phyloP scores from a whole-genome alignment of 345 rosid species.

The Bruguiera gymnorhiza region DNA sequence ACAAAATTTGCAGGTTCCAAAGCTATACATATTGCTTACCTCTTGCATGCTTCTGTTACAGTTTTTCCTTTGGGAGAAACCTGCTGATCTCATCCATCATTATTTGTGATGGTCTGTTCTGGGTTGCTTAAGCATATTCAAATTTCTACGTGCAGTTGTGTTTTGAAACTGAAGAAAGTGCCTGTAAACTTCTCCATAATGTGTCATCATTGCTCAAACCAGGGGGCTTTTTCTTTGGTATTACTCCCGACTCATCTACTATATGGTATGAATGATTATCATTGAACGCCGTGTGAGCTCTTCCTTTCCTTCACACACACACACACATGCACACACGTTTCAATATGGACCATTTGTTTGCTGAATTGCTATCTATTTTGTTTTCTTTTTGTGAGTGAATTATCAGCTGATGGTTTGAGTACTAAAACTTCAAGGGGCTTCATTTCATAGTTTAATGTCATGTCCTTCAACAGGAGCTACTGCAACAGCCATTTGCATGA shows the following conservation, averaged over 20 bases:
- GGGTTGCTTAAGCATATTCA: neutral
- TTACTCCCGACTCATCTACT: constrained; percentile 96
- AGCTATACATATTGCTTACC: neutral
- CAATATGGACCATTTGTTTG: too few species aligned
- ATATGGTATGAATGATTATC: constrained; percentile 72
- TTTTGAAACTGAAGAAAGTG: constrained; percentile 91
- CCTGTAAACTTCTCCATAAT: constrained; percentile 73
- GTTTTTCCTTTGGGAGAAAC: neutral
- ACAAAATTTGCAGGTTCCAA: constrained; percentile 81
- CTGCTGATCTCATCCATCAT: neutral
- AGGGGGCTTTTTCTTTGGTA: constrained; percentile 94
- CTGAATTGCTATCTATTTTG: too few species aligned
- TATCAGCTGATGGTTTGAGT: neutral
- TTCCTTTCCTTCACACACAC: neutral
- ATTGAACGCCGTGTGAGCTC: neutral
- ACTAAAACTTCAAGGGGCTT: neutral
- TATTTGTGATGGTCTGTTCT: neutral
- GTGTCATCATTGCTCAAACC: constrained; percentile 85
- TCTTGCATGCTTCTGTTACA: constrained; percentile 1
- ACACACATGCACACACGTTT: neutral
- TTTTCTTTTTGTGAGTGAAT: neutral
- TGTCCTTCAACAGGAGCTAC: neutral
- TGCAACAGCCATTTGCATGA: neutral
- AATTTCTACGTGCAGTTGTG: constrained; percentile 51
- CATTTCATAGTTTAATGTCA: neutral